Percentiles rank a stretch among this genome's conserved stretches.
phyloP scores from a whole-genome alignment of 2,329 filamentous ascomycete species.

The Aspergillus fumigatus region DNA sequence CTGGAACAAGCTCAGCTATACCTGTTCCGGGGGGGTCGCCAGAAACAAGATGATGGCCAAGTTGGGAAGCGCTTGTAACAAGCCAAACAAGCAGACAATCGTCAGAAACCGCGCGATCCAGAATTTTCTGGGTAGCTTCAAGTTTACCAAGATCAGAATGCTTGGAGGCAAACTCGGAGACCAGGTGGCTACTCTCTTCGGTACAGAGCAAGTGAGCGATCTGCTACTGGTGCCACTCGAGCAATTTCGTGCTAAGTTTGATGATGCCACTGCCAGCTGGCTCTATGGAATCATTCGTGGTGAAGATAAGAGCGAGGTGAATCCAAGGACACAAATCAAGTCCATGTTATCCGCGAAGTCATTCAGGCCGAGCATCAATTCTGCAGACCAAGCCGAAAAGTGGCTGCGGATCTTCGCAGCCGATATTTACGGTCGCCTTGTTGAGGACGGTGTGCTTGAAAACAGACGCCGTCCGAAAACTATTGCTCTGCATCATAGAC shows the following conservation, averaged over 20 bases:
- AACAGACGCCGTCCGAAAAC: conserved; percentile 81
- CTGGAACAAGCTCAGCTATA: conserved; percentile 70
- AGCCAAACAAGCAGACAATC: conserved; percentile 93
- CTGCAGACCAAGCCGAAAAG: conserved; percentile 68
- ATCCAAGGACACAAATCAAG: conserved; percentile 86
- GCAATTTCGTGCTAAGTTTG: conserved; percentile 70
- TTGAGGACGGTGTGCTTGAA: conserved; percentile 86
- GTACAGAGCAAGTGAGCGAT: conserved; percentile 73
- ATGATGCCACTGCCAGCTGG: conserved; percentile 81
- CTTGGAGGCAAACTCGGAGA: conserved; percentile 94
- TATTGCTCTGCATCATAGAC: conserved; percentile 77
- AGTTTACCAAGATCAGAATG: conserved; percentile 91
- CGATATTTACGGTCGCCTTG: conserved; percentile 83
- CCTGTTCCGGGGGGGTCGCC: conserved; percentile 84
- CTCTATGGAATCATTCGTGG: conserved; percentile 80
- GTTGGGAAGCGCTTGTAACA: conserved; percentile 83
- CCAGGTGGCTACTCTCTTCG: conserved; percentile 74
- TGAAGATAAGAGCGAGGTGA: conserved; percentile 83
- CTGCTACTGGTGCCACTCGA: conserved; percentile 68
- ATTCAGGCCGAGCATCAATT: conserved; percentile 79
- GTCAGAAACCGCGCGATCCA: conserved; percentile 78
- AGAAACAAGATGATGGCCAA: conserved; percentile 95
- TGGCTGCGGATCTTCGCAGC: conserved; percentile 91
- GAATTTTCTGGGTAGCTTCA: conserved; percentile 76
- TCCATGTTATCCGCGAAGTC: conserved; percentile 97